These are phyloP conservation scores for Cochlearia excelsa DNA, from an alignment of 345 rosid species.

Conservation along the genomic window DNA sequence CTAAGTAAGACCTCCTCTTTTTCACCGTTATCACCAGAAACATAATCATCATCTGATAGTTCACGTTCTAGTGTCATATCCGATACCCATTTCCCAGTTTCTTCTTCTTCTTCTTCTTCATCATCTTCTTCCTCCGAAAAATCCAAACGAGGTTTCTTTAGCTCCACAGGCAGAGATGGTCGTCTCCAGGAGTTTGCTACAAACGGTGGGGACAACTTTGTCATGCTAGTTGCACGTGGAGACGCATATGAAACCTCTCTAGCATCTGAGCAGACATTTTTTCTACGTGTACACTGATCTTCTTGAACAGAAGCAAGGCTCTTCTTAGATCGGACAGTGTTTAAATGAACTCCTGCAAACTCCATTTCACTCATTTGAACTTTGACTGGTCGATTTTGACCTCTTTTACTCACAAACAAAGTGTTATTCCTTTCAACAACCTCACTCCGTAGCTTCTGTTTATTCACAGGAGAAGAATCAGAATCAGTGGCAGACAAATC, in stretches of 20 bases:
- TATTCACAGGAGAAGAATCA: constrained; percentile 35
- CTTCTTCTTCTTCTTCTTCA: constrained; percentile 42
- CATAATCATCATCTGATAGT: constrained; percentile 35
- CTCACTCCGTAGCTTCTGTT: constrained; percentile 36
- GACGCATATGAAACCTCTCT: constrained; percentile 33
- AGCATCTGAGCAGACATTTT: not conserved
- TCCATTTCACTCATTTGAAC: constrained; percentile 21
- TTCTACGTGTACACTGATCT: constrained; percentile 17
- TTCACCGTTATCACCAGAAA: constrained; percentile 33
- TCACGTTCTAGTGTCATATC: constrained; percentile 44
- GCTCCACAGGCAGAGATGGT: constrained; percentile 22
- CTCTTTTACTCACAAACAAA: constrained; percentile 15
- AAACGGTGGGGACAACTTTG: constrained; percentile 31
- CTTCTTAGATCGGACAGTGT: constrained; percentile 29
- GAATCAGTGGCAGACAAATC: constrained; percentile 39
- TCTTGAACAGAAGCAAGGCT: constrained; percentile 24
- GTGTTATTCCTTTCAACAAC: constrained; percentile 16
- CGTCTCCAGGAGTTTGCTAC: constrained; percentile 30
- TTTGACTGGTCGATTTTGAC: constrained; percentile 24
- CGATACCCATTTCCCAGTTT: constrained; percentile 39
- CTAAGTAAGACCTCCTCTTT: constrained; percentile 36
- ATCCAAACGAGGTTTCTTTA: constrained; percentile 44
- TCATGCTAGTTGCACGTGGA: constrained; percentile 39
- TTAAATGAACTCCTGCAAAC: constrained; percentile 5
- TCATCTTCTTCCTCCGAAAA: constrained; percentile 38